Base-by-base conservation (phyloP, 352 stramenopile genomes). In the Globisporangium viniferum region DNA sequence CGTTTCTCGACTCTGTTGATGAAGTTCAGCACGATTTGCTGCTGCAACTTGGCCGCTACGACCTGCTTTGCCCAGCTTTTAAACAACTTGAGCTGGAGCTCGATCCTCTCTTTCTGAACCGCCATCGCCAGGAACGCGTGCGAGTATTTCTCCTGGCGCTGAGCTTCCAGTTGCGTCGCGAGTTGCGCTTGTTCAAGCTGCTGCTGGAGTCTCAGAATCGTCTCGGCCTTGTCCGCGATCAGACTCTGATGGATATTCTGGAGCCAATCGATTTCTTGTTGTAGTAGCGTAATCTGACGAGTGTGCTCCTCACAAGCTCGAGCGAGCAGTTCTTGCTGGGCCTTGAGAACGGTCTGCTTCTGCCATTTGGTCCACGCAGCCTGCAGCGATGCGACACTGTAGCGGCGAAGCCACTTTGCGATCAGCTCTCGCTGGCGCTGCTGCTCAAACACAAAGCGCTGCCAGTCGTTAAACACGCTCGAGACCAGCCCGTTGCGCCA, bases 361-460 rank as follows among this genome's bases (percentile, higher is more conserved):
- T 67, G 60, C 67, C 67, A 68, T n/a, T 44, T 59, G 9, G 14
- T 39, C 67, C 67, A 72, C 54, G 60, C 67, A 2, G 14, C 27
- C 44, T 56, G 60, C 20, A 72, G 46, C 5, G 55, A 29, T 3
- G 22, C 29, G 7, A 41, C 29, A 9, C 29, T 56, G 53, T 33
- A 44, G 36, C 55, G 59, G 4, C 39, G 33, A 0, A 75, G 29
- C 68, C 76, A 80, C 14, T 71, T 66, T 1, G 41, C 48, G 1
- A 79, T 48, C 6, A 88, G 58, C 22, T 76, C 69, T 18, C 73
- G 59, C 24, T 82, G 71, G 0, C 59, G 31, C 27, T 73, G 72
- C 20, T 70, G 66, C 15, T 54, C 62, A 1, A 57, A 24, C 1
- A 69, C 54, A 58, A 73, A 82, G 24, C 51, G 31, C 5, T 57